phyloP scores from a whole-genome alignment of 768 basidiomycete genomes.

The Lactarius hatsudake region DNA sequence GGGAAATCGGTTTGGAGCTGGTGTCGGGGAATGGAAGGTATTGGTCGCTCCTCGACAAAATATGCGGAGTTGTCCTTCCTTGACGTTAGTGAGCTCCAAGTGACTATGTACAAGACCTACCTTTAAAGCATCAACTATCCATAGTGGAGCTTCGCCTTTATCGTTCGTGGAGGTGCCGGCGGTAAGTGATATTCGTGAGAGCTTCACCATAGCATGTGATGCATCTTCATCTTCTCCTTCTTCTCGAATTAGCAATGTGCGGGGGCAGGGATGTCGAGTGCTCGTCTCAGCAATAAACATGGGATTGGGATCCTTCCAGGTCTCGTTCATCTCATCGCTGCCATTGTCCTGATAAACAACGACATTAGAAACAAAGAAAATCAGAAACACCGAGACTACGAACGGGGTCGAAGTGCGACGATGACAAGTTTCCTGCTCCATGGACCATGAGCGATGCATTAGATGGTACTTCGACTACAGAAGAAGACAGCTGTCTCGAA shows the following conservation, averaged over 20 bases:
- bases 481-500: background rate
- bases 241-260: conserved; percentile 27
- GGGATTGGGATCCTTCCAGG: conserved; percentile 66
- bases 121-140: conserved; percentile 61
- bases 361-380: background rate
- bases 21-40: conserved; percentile 40
- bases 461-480: background rate
- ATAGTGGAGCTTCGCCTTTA: conserved; percentile 45
- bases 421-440: background rate
- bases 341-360: background rate
- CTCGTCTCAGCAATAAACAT: conserved; percentile 59
- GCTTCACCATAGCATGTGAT: conserved; percentile 25
- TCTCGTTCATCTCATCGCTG: conserved; percentile 31
- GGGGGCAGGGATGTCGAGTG: conserved; percentile 64
- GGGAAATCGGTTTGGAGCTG: conserved; percentile 23
- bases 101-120: conserved; percentile 35
- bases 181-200: conserved; percentile 28
- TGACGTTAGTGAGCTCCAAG: background rate
- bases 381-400: background rate
- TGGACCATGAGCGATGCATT: background rate
- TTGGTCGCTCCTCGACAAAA: conserved; percentile 41
- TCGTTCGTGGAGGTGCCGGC: background rate
- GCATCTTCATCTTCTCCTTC: conserved; percentile 10
- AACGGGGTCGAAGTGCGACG: conserved; percentile 8
- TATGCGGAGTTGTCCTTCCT: conserved; percentile 58